A percentile compares a stretch with the other conserved stretches of the same genome.
Conservation (phyloP, 208 protist species). For the Leptomonas pyrrhocoris region DNA sequence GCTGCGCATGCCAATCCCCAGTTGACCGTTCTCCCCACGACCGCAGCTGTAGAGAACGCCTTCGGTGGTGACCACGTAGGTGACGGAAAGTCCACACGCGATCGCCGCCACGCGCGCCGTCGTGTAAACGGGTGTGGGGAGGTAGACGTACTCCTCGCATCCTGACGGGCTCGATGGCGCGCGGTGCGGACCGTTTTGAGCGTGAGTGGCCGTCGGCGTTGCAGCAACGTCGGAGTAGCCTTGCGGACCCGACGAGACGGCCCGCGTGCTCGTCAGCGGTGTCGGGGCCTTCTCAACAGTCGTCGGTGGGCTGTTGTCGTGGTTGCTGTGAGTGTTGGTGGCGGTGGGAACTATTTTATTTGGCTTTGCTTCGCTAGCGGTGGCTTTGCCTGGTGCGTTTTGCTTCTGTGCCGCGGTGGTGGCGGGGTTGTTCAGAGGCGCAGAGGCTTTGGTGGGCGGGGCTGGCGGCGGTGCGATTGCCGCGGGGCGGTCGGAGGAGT, state of each 20-base stretch:
- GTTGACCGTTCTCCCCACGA: conserved; percentile 53
- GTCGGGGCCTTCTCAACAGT: neutral
- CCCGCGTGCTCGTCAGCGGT: conserved; percentile 7
- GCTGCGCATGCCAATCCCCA: conserved; percentile 41
- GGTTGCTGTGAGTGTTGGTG: neutral
- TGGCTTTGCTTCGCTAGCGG: no score
- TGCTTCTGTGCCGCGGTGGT: neutral
- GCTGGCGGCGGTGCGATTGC: neutral
- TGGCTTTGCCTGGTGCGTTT: no score
- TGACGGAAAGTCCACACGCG: conserved; percentile 69
- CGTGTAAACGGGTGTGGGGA: conserved; percentile 35
- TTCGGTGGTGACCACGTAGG: conserved; percentile 57
- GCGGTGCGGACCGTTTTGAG: neutral
- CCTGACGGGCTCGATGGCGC: neutral
- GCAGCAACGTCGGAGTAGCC: neutral
- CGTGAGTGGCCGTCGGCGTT: neutral
- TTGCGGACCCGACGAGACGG: neutral
- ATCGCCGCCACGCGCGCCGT: conserved; percentile 43
- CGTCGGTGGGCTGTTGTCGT: no score
- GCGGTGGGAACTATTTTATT: neutral
- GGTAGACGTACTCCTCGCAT: conserved; percentile 16
- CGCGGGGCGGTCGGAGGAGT: neutral
- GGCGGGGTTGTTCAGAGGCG: neutral
- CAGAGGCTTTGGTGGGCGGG: neutral
- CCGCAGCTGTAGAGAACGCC: conserved; percentile 79